A percentile compares a stretch with the other conserved stretches of the same genome.
Conservation (phyloP, 2,329 filamentous ascomycete genomes). For the Aspergillus costaricaensis region DNA sequence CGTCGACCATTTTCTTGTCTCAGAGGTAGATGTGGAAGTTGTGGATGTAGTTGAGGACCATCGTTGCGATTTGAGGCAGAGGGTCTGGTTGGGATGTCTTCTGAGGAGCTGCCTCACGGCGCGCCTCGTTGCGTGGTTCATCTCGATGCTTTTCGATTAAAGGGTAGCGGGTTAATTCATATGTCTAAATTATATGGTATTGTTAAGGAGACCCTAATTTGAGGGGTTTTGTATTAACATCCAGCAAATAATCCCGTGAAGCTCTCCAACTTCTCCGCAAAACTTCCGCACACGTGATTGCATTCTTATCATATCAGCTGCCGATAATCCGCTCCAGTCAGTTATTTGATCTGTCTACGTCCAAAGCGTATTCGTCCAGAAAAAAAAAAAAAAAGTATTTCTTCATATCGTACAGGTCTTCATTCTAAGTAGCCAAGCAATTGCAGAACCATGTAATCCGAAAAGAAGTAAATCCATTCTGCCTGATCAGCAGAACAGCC, state of each 20-base stretch:
- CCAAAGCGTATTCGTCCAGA: background rate
- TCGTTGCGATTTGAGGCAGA: conserved; percentile 26
- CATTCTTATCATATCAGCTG: conserved; percentile 15
- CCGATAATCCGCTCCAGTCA: background rate
- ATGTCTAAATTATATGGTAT: background rate
- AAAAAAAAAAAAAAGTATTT: background rate
- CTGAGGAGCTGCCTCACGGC: conserved; percentile 29
- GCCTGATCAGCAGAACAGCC: background rate
- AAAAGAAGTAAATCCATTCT: background rate
- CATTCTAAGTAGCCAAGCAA: background rate
- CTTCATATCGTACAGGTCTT: background rate
- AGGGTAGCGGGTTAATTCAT: background rate
- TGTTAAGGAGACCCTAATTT: background rate
- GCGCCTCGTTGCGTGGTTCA: conserved; percentile 34
- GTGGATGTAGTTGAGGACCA: conserved; percentile 34
- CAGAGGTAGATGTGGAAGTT: conserved; percentile 1
- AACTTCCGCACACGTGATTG: conserved; percentile 31
- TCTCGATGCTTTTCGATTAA: conserved; percentile 11
- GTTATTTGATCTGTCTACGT: background rate
- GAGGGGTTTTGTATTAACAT: too few species aligned
- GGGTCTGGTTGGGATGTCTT: conserved; percentile 20
- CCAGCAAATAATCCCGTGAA: background rate
- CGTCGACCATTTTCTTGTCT: conserved; percentile 77
- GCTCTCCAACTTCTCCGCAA: conserved; percentile 29
- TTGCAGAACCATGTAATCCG: background rate